Base-by-base conservation (phyloP, 768 basidiomycete species). In the Rhodotorula toruloides region DNA sequence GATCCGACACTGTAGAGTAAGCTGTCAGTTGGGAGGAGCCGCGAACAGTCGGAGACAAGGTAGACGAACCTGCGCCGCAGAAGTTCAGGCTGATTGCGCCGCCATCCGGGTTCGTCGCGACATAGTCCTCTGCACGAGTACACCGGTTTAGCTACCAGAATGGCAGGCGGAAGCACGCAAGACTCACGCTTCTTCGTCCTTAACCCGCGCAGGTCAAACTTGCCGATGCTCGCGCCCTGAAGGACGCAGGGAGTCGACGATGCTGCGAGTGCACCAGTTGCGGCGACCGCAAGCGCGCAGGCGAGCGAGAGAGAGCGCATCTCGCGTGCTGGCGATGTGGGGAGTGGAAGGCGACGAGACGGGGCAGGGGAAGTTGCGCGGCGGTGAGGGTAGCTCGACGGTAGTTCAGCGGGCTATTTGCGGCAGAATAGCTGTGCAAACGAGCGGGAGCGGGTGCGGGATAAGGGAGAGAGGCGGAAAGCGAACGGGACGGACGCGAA, bases 1-100 rank as follows among this genome's bases (percentile, higher is more conserved):
- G 22, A 7, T 50, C 14, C n/a, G 65, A 66, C 10, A 66, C 53
- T 32, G 55, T 39, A 37, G 9, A 12, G 4, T 8, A 22, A 36
- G 13, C 34, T 3, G 4, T 25, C 36, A 22, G 2, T 8, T 12
- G 27, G 12, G 40, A 27, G 5, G 14, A 8, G 6, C 27, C n/a
- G 3, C 6, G 10, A 29, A 16, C 12, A 6, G 48, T 2, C 0
- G 27, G 29, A 3, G 21, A 32, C 10, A 31, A 37, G 11, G 22
- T 4, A 44, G 49, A 43, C 64, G 53, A 0, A 55, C 58, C 64
- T 7, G 66, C 16, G 6, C 66, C 66, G 47, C 66, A 67, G 34
- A 67, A 67, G 52, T 67, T 67, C 27, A 67, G 37, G 29, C 29
- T 22, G 44, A 67, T 54, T 13, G 61, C 61, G 3, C 66, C 66